Base-by-base conservation (phyloP, 352 stramenopile genomes). In the Phytophthora multivora region DNA sequence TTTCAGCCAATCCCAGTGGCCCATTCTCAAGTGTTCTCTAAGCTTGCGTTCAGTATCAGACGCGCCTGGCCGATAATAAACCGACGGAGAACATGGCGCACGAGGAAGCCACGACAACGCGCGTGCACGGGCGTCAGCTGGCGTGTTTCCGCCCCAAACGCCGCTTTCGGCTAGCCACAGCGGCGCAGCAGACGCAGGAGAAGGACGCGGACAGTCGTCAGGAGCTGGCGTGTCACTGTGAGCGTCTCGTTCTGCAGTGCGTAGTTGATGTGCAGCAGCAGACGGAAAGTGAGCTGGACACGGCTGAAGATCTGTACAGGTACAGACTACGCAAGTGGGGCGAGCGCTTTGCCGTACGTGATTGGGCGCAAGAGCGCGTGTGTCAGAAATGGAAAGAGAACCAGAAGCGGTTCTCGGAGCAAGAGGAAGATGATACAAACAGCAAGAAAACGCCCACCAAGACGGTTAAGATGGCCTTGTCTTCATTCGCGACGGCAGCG, bases 351-450 rank as follows among this genome's bases (percentile, higher is more conserved):
- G 59, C 71, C 7, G 59, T 57, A 0, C 75, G 75, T 19, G 79
- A 90, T 51, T 91, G 83, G 83, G 57, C 69, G 35, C 66, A 78
- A 7, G 61, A 73, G 25, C 71, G 74, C 31, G 71, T 90, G 42
- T 83, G 83, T 49, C 80, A 90, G 51, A 89, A 89, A 61, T 90
- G 83, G 83, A 77, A 77, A 40, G 80, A 89, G 45, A 80, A 89
- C 49, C 80, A 91, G 54, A 73, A 83, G 39, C 76, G 75, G 26
- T 79, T 87, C 42, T 41, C 51, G n/a, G 41, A 68, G n/a, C 66
- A 70, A 12, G 35, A 43, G 33, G 26, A 48, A 46, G 18, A 43
- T 13, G 15, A 51, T 6, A 46, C 67, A 4, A 48, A 51, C 6
- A 59, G 46, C 13, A 72, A 58, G 21, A 64, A 67, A 23, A 66